Evolutionary conservation across 2,329 filamentous ascomycete species (phyloP), one percentile per base, ranked within the genome.

Genomic region (Cladorrhinum sp.): DNA sequence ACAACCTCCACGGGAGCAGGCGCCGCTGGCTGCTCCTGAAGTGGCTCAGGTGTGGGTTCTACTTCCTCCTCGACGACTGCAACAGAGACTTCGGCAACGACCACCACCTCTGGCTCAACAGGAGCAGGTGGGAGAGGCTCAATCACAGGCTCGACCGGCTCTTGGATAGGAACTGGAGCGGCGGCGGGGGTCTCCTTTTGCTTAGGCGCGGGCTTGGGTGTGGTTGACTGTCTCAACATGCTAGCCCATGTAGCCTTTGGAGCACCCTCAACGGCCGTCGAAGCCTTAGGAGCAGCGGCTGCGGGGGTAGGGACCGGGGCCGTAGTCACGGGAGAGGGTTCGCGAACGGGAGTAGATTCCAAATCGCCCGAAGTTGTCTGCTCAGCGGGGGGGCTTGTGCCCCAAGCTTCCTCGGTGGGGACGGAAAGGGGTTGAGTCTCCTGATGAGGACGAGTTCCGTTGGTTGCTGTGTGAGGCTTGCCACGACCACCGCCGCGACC

Each of bases 351-450:
- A 73, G 67, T 75, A 76, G 64, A 73, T 29, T 59, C 53, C 32
- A 59, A 76, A 62, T 74, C 76, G 51, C 74, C 76, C 80, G 78
- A 83, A 55, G 74, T 75, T 61, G 73, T 77, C 67, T 68, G 71
- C 74, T 77, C 71, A 50, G 78, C 77, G 55, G 74, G 72, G 29
- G 74, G 63, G 63, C 77, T 74, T 36, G 79, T 73, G 62, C 80
- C 83, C 85, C 85, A 90, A 62, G 83, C 85, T 71, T 93, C 89
- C 64, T 85, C 83, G 63, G 89, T 90, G 49, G 89, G 87, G 61
- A 90, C 79, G 60, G 87, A 89, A 65, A 83, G 77, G 67, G 75
- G 80, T 64, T 77, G 76, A 67, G 71, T 78, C 66, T 84, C 83
- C 78, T 84, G 85, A 73, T 84, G 85, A 73, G 74, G 69, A 67